Evolutionary conservation across 1,284 basidiomycete species (phyloP).

Genomic region (Fomitiporia mediterranea): DNA sequence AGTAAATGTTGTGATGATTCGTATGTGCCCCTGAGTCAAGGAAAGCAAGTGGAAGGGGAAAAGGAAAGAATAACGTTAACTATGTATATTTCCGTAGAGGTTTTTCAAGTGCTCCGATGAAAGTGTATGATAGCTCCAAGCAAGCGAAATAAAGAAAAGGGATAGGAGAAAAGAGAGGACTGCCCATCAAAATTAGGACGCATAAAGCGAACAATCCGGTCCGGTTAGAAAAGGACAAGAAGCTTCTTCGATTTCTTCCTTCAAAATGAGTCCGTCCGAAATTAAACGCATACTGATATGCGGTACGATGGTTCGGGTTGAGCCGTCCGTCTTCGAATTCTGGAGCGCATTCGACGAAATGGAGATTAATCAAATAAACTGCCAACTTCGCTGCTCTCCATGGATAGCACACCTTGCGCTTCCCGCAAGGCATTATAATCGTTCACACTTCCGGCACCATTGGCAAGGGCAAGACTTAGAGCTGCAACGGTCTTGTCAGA

Average conservation of each 20-base stretch:
- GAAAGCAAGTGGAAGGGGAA: background rate
- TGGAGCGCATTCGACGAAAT: background rate
- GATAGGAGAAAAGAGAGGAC: background rate
- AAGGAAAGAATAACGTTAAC: background rate
- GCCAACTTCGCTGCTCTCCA: constrained; percentile 47
- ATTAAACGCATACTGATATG: too few relatives aligned
- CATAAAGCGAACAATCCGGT: background rate
- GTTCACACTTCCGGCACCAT: constrained; percentile 60
- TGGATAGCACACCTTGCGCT: constrained; percentile 34
- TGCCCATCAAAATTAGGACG: background rate
- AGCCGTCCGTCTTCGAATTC: background rate
- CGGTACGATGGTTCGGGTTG: background rate
- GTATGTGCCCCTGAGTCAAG: background rate
- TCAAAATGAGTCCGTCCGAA: too few relatives aligned
- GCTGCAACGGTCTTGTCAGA: constrained; percentile 45
- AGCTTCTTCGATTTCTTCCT: background rate
- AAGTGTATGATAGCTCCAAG: constrained; percentile 1
- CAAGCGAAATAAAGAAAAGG: background rate
- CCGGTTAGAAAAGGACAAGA: background rate
- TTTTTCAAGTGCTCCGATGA: too few relatives aligned
- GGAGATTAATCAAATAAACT: constrained; percentile 56
- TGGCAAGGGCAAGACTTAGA: constrained; percentile 58
- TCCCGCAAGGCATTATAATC: constrained; percentile 55
- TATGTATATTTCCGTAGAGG: too few relatives aligned
- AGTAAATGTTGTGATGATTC: background rate